phyloP scores from a whole-genome alignment of 192 early-diverging fungal genomes.

The Polychytrium aggregatum region DNA sequence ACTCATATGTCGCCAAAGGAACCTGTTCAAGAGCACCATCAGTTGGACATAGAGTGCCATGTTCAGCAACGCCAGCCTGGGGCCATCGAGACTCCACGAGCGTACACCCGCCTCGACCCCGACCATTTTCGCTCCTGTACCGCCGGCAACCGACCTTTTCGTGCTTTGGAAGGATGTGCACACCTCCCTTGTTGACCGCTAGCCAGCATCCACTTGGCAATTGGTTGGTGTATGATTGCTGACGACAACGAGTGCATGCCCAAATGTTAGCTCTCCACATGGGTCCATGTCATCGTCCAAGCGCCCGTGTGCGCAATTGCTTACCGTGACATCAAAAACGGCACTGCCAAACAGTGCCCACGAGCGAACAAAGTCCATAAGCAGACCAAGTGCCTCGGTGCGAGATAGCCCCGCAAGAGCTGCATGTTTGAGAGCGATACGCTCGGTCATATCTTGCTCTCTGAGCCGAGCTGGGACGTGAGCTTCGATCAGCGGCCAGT shows the following conservation, averaged over 20 bases:
- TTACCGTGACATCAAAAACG: slow-evolving; percentile 31
- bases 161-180: slow-evolving; percentile 27
- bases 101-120: background rate
- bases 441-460: slow-evolving; percentile 3
- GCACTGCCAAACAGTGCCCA: slow-evolving; percentile 30
- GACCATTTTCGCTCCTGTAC: background rate
- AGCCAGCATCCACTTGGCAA: slow-evolving; percentile 34
- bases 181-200: slow-evolving; percentile 18
- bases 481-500: background rate
- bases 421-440: slow-evolving; percentile 13
- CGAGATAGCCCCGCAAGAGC: slow-evolving; percentile 10
- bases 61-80: background rate
- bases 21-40: too few relatives aligned
- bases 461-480: background rate
- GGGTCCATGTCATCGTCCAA: background rate
- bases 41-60: background rate
- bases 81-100: slow-evolving; percentile 2
- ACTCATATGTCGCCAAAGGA: slow-evolving; percentile 23
- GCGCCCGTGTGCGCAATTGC: background rate
- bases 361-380: slow-evolving; percentile 14
- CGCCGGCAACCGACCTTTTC: too few relatives aligned
- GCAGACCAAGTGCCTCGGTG: slow-evolving; percentile 7
- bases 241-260: background rate
- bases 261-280: background rate
- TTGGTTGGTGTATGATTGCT: slow-evolving; percentile 37